Evolutionary conservation across 2,329 filamentous ascomycete species (phyloP).

Genomic region (Intubia oerlemansii): DNA sequence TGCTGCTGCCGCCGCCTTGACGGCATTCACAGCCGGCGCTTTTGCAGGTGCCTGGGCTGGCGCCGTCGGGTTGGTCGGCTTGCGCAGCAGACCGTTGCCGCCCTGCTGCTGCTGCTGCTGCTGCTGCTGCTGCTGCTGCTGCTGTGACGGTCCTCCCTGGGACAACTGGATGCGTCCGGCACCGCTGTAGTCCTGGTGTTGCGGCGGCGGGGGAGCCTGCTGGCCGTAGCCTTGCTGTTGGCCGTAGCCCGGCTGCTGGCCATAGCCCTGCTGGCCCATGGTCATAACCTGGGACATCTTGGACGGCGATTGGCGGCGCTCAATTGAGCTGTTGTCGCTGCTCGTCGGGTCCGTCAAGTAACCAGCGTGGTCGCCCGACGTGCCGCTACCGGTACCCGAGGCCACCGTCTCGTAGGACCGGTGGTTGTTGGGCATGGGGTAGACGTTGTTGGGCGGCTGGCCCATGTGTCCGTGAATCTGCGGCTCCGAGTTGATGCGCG

Average conservation of each 20-base stretch:
- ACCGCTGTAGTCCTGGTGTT: too few relatives aligned
- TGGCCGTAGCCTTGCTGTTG: too few relatives aligned
- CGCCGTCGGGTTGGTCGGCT: conserved; percentile 13
- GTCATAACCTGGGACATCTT: conserved; percentile 3
- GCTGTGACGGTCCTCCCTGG: neutral
- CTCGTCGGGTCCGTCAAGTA: conserved; percentile 71
- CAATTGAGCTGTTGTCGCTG: conserved; percentile 82
- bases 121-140: neutral
- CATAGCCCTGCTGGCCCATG: too few relatives aligned
- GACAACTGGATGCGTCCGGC: conserved; percentile 1
- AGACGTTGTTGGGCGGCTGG: conserved; percentile 18
- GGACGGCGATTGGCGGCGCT: conserved; percentile 24
- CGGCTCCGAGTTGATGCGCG: conserved; percentile 10
- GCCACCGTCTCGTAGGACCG: conserved; percentile 75
- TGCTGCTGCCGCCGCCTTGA: conserved; percentile 8
- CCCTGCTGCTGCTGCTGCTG: neutral
- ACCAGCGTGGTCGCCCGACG: conserved; percentile 49
- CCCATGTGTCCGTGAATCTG: conserved; percentile 4
- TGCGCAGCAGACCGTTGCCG: conserved; percentile 6
- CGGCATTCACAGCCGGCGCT: neutral
- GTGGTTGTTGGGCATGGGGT: conserved; percentile 27
- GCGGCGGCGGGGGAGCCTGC: neutral
- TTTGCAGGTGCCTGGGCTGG: conserved; percentile 9
- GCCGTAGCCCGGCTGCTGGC: too few relatives aligned
- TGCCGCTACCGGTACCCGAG: conserved; percentile 55